phyloP scores from a whole-genome alignment of 2,329 filamentous ascomycete genomes.

The Scleromitrula shiraiana region DNA sequence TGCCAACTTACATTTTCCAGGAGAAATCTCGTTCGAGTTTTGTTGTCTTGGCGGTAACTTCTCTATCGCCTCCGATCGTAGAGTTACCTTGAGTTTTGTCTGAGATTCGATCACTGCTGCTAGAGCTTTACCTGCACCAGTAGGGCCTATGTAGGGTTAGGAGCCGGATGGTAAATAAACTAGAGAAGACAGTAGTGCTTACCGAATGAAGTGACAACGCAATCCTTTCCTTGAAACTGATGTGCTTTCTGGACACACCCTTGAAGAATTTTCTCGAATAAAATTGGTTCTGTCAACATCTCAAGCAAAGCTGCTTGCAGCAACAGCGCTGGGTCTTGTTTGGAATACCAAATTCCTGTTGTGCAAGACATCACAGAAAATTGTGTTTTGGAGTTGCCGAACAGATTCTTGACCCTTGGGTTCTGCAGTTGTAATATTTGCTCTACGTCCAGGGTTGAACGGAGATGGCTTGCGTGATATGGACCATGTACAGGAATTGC shows the following conservation, averaged over 20 bases:
- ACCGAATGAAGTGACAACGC: conserved; percentile 42
- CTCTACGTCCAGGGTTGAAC: conserved; percentile 18
- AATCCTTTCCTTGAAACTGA: conserved; percentile 33
- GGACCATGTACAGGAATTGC: conserved; percentile 22
- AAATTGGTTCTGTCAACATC: conserved; percentile 42
- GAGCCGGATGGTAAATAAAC: neutral
- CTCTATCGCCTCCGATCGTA: neutral
- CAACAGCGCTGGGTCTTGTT: conserved; percentile 13
- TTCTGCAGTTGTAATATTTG: conserved; percentile 18
- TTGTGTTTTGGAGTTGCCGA: conserved; percentile 37
- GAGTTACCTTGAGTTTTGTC: conserved; percentile 5
- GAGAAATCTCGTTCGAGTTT: conserved; percentile 4
- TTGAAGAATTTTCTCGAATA: conserved; percentile 41
- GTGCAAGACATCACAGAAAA: conserved; percentile 45
- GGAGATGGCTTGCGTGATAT: conserved; percentile 29
- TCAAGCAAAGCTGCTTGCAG: conserved; percentile 32
- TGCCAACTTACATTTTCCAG: conserved; percentile 41
- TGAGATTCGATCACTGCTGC: conserved; percentile 6
- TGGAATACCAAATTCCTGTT: conserved; percentile 14
- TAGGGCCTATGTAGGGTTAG: conserved; percentile 40
- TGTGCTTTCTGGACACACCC: conserved; percentile 38
- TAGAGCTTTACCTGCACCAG: conserved; percentile 35
- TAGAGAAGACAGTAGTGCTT: neutral
- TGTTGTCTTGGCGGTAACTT: neutral
- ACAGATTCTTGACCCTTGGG: conserved; percentile 33